These are phyloP conservation scores for Russula foetens DNA, from an alignment of 768 basidiomycete species.

Conservation along the genomic window DNA sequence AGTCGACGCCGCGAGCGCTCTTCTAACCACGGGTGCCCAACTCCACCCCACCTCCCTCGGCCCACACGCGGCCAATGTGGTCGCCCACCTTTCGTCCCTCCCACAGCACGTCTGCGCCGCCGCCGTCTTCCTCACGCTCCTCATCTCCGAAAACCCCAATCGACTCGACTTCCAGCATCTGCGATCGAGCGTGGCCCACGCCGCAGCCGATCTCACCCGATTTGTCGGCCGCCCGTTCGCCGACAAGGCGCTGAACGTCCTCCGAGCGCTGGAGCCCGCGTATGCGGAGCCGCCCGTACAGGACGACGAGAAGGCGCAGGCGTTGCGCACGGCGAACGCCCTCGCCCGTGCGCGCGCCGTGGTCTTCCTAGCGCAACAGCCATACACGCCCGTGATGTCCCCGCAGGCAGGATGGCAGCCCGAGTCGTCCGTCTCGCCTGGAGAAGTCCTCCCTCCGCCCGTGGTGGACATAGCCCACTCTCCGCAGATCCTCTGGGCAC, in stretches of 20 bases:
- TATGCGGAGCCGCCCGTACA: constrained; percentile 56
- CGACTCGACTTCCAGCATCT: constrained; percentile 73
- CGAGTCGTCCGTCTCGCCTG: constrained; percentile 5
- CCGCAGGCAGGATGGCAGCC: constrained; percentile 10
- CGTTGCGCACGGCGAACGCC: constrained; percentile 60
- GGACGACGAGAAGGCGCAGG: constrained; percentile 39
- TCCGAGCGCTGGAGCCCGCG: constrained; percentile 64
- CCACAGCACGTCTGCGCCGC: constrained; percentile 82
- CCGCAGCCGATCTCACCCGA: constrained; percentile 56
- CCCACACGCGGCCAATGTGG: constrained; percentile 59
- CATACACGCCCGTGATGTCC: constrained; percentile 34
- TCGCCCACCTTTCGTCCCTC: constrained; percentile 78
- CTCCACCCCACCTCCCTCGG: constrained; percentile 69
- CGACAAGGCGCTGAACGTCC: constrained; percentile 66
- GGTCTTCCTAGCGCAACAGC: constrained; percentile 42
- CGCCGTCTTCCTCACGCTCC: constrained; percentile 89
- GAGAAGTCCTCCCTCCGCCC: constrained; percentile 8
- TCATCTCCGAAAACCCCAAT: constrained; percentile 71
- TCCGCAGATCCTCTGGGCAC: constrained; percentile 10
- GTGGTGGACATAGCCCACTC: constrained; percentile 8
- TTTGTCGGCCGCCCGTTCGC: constrained; percentile 57
- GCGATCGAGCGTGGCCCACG: constrained; percentile 66
- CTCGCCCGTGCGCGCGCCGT: constrained; percentile 65
- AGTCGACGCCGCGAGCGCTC: constrained; percentile 65
- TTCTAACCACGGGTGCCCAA: constrained; percentile 71